Conservation (phyloP, 176 grass and related monocot genomes). For the Bothriochloa decipiens region DNA sequence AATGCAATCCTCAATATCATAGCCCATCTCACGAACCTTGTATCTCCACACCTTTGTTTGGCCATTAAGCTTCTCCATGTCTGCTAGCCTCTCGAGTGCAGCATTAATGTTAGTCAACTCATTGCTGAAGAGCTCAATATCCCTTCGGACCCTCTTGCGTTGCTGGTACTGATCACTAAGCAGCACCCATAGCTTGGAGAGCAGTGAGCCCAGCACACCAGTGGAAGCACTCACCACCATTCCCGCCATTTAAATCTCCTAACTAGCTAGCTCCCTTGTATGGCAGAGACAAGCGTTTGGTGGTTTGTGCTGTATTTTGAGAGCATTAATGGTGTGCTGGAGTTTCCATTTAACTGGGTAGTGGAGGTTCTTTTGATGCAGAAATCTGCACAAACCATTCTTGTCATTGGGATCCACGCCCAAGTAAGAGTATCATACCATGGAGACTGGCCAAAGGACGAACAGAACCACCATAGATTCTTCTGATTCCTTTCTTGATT, state of each 20-base stretch:
- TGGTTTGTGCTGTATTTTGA: too few relatives aligned
- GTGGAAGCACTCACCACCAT: background rate
- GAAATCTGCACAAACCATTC: too few relatives aligned
- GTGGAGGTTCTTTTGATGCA: too few relatives aligned
- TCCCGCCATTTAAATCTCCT: background rate
- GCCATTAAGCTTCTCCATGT: background rate
- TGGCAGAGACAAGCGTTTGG: too few relatives aligned
- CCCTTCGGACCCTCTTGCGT: background rate
- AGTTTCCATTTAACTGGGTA: too few relatives aligned
- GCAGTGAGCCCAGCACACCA: constrained; percentile 1
- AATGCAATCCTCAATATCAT: background rate
- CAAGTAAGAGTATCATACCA: too few relatives aligned
- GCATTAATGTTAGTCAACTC: background rate
- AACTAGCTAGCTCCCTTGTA: background rate
- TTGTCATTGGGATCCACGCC: too few relatives aligned
- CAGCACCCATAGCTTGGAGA: background rate
- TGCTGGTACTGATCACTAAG: background rate
- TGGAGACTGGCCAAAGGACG: too few relatives aligned
- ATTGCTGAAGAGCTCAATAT: background rate
- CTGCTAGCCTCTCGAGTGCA: too few relatives aligned
- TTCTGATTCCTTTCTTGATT: too few relatives aligned
- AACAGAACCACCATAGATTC: too few relatives aligned
- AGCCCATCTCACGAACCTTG: constrained; percentile 14
- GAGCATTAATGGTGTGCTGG: too few relatives aligned
- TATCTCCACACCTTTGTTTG: constrained; percentile 26